These are phyloP conservation scores for Aureobasidium musti DNA, from an alignment of 2,329 filamentous ascomycete genomes.

Conservation along the genomic window DNA sequence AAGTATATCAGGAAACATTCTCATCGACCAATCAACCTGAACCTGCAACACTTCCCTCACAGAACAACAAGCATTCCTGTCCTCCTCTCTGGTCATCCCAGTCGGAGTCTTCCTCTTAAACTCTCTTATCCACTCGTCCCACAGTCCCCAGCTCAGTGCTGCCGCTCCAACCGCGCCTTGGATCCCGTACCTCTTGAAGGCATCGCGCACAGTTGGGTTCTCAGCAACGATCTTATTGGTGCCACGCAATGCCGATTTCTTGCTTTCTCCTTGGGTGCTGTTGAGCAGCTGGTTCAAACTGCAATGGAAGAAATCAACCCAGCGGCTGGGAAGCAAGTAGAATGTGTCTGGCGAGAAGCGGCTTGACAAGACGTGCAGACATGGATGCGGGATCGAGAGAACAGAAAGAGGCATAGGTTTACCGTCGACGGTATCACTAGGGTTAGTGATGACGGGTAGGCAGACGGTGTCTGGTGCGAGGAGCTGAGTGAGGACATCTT, in stretches of 20 bases:
- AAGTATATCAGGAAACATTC: not conserved
- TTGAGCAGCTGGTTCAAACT: not conserved
- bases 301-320: not conserved
- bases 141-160: not conserved
- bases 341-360: not conserved
- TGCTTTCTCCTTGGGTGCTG: not conserved
- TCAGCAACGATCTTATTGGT: slow-evolving; percentile 4
- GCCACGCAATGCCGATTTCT: not conserved
- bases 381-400: not conserved
- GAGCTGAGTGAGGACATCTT: not conserved
- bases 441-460: slow-evolving; percentile 4
- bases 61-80: slow-evolving; percentile 4
- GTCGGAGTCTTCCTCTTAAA: not conserved
- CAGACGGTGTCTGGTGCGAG: slow-evolving; percentile 3
- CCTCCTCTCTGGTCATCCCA: slow-evolving; percentile 3
- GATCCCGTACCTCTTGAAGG: not conserved
- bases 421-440: not conserved
- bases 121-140: not conserved
- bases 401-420: not conserved
- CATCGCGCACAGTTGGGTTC: not conserved
- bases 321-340: slow-evolving; percentile 1
- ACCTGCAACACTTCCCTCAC: slow-evolving; percentile 13
- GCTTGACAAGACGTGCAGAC: not conserved
- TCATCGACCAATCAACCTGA: slow-evolving; percentile 19
- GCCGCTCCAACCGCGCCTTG: not conserved